Evolutionary conservation across 495 filamentous ascomycete species (phyloP).

Genomic region (Cercophora newfieldiana): DNA sequence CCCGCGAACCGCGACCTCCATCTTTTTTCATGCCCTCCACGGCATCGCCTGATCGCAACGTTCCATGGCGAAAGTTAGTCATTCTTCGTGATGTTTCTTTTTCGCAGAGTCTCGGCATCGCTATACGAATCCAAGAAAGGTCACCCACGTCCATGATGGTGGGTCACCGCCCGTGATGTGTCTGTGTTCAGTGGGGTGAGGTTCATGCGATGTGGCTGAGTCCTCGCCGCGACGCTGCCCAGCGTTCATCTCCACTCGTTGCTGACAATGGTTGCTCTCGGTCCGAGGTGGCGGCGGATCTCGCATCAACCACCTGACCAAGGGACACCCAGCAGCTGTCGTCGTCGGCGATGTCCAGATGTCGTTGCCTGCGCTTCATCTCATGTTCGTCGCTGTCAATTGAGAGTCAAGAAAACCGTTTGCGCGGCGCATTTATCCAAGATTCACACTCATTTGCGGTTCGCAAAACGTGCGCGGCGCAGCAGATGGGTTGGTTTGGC

Average conservation of each 20-base stretch:
- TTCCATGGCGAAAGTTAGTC: neutral
- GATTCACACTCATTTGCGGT: neutral
- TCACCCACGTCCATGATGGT: neutral
- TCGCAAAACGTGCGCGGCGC: neutral
- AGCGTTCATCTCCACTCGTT: neutral
- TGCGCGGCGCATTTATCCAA: neutral
- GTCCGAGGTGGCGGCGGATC: neutral
- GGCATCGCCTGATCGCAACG: neutral
- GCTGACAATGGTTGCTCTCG: neutral
- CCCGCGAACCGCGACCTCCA: neutral
- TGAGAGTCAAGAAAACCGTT: neutral
- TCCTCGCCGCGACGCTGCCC: neutral
- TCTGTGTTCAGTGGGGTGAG: neutral
- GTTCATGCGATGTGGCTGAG: constrained; percentile 8
- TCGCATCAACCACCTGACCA: neutral
- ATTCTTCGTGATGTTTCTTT: neutral
- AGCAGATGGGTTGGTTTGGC: neutral
- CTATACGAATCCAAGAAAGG: neutral
- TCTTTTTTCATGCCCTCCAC: neutral
- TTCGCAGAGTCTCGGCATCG: neutral
- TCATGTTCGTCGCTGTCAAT: neutral
- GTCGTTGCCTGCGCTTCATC: neutral
- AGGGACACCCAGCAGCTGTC: neutral
- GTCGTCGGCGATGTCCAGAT: neutral
- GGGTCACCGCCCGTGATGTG: no score